These are phyloP conservation scores for Cryptococcus sp. DNA, from an alignment of 1,284 basidiomycete species.

Conservation along the genomic window DNA sequence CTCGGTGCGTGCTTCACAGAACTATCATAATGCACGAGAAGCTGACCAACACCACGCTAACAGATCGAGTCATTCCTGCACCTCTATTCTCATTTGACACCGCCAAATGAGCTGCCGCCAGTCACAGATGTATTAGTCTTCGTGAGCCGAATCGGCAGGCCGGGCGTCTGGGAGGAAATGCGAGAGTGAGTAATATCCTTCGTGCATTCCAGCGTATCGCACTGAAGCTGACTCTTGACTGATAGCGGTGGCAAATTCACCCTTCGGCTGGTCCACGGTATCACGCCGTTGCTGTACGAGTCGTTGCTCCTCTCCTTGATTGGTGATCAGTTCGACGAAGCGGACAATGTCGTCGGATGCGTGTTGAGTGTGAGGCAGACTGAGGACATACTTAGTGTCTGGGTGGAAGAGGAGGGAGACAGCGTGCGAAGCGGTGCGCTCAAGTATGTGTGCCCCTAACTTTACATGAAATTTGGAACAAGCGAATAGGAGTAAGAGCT, in stretches of 20 bases:
- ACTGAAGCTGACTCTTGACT: background rate
- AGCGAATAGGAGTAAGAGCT: background rate
- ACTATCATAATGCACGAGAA: too few species aligned
- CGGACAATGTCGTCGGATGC: conserved; percentile 52
- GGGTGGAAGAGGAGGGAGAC: conserved; percentile 54
- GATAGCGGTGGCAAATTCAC: conserved; percentile 50
- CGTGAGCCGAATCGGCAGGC: conserved; percentile 48
- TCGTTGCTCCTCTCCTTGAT: conserved; percentile 48
- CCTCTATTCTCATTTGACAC: conserved; percentile 52
- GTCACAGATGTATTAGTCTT: conserved; percentile 54
- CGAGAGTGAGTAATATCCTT: conserved; percentile 40
- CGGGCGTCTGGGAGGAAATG: conserved; percentile 55
- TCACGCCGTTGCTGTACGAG: conserved; percentile 50
- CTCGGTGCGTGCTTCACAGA: conserved; percentile 36
- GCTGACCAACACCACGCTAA: background rate
- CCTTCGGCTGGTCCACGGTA: conserved; percentile 47
- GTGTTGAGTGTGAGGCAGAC: conserved; percentile 51
- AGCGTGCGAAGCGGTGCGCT: conserved; percentile 44
- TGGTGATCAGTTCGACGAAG: conserved; percentile 54
- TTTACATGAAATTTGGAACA: background rate
- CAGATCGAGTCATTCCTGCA: conserved; percentile 55
- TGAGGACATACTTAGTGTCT: conserved; percentile 54
- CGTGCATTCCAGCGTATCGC: background rate
- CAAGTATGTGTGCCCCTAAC: conserved; percentile 37
- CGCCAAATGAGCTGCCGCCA: conserved; percentile 49